These are phyloP conservation scores for Opeltia flavorubescens DNA, from an alignment of 495 filamentous ascomycete genomes.

Conservation along the genomic window DNA sequence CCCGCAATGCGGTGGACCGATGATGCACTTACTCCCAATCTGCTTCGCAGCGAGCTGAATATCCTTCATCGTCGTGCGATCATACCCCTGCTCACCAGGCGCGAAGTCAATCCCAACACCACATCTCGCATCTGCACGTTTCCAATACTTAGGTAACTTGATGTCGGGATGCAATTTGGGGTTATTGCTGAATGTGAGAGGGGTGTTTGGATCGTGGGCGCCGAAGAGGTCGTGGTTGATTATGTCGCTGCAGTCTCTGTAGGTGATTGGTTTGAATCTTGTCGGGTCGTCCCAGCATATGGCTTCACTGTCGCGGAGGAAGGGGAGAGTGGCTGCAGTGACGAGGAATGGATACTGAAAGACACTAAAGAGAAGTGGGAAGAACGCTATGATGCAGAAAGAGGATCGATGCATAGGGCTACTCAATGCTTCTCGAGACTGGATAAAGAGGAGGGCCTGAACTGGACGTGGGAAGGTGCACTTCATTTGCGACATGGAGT, in stretches of 20 bases:
- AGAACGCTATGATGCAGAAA: too few species aligned
- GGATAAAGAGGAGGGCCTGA: too few species aligned
- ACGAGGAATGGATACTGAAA: too few species aligned
- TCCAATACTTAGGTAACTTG: background rate
- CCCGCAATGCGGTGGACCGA: too few species aligned
- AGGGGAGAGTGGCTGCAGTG: background rate
- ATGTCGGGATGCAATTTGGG: background rate
- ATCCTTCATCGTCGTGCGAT: too few species aligned
- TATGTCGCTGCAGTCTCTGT: background rate
- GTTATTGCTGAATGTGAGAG: background rate
- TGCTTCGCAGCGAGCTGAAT: too few species aligned
- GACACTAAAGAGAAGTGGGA: too few species aligned
- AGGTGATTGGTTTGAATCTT: background rate
- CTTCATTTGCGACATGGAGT: too few species aligned
- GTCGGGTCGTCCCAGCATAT: background rate
- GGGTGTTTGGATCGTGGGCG: background rate
- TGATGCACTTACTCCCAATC: too few species aligned
- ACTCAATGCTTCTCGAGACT: too few species aligned
- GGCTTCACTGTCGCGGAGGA: background rate
- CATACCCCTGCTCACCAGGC: background rate
- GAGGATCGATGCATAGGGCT: too few species aligned
- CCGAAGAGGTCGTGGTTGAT: background rate
- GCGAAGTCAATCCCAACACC: background rate
- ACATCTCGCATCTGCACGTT: background rate
- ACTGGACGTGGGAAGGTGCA: too few species aligned